Evolutionary conservation across 1,284 basidiomycete genomes (phyloP), one percentile per base, ranked within the genome.

Genomic region (Sporisorium exsertum): DNA sequence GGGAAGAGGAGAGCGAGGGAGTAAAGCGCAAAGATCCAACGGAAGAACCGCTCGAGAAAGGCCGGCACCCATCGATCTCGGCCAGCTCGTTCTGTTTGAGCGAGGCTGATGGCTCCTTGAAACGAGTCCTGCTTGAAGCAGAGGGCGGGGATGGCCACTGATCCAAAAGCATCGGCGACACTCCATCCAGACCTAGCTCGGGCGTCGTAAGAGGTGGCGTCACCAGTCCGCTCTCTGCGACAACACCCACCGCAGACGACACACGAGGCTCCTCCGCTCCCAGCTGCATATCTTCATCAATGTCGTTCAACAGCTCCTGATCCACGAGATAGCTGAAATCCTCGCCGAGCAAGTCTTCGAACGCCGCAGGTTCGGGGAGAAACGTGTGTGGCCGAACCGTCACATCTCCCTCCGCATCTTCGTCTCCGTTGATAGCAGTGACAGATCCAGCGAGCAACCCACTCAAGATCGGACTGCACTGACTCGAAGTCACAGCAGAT

Each of bases 161-260:
- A 20, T 69, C 72, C 9, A 69, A 24, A 5, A 62, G n/a, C 43
- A 54, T 22, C 5, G 63, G 62, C 22, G 72, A 74, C 2, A 33
- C 56, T 10, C 46, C 69, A 22, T 64, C 52, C 26, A 74, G 29
- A 7, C 56, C 68, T 27, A 76, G 32, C 37, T 71, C 73, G 2
- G 73, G 73, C 27, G 73, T 76, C 24, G 57, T 68, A 26, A 76
- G 35, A 8, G 73, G 61, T 18, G 72, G 67, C 24, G 72, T 65
- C 58, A 69, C 58, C 20, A 60, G 22, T 6, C 58, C 55, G 13
- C 20, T 64, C 18, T 52, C 53, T 33, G 22, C 20, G 32, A 8
- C 40, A 20, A 8, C 40, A 20, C 40, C n/a, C 40, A 43, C 37
- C 18, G 37, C 37, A n/a, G 37, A 15, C 2, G 37, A 40, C 15